phyloP scores from a whole-genome alignment of 371 early-diverging fungal species.

The Dentiscutata heterogama region DNA sequence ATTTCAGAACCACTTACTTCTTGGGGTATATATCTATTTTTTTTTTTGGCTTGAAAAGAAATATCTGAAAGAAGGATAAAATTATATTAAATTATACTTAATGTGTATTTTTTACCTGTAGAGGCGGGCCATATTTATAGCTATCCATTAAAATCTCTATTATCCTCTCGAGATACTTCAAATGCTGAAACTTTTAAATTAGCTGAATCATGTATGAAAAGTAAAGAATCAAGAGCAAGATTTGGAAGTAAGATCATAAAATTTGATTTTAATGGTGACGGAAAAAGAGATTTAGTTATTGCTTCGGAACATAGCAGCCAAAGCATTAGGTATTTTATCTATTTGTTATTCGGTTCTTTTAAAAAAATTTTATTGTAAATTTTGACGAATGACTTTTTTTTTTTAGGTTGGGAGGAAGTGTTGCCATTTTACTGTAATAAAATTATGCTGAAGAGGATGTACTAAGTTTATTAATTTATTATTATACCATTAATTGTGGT shows the following conservation, averaged over 20 bases:
- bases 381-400: too few relatives aligned
- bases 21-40: conserved; percentile 37
- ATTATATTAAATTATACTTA: not conserved
- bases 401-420: too few relatives aligned
- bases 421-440: too few relatives aligned
- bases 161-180: not conserved
- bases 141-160: not conserved
- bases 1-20: conserved; percentile 23
- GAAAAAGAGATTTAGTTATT: conserved; percentile 18
- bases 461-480: too few relatives aligned
- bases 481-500: too few relatives aligned
- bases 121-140: conserved; percentile 7
- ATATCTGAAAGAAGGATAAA: not conserved
- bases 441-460: too few relatives aligned
- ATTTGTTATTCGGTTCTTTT: too few relatives aligned
- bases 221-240: not conserved
- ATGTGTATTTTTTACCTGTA: not conserved
- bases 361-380: too few relatives aligned
- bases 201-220: not conserved
- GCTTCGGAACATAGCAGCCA: conserved; percentile 5
- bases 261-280: conserved; percentile 35
- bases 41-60: not conserved
- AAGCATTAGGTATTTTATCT: not conserved
- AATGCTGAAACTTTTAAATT: not conserved
- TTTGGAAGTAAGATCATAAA: conserved; percentile 28